Evolutionary conservation across 805 yeast species (phyloP).

Genomic region (Pichia eremophila): DNA sequence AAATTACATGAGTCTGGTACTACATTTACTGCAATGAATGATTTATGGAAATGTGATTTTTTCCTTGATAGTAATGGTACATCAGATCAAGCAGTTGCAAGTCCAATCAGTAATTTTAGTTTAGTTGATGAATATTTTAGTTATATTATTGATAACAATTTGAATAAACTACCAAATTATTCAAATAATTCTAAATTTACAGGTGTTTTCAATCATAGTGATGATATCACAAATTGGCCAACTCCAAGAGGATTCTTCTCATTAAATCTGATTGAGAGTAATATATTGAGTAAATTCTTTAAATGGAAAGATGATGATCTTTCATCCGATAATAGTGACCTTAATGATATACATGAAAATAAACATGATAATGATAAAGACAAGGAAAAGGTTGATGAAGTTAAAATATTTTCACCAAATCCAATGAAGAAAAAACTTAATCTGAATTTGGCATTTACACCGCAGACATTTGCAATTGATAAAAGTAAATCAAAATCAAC

Average conservation of each 20-base stretch:
- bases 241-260: conserved; percentile 23
- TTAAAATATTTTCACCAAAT: neutral
- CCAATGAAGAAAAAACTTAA: neutral
- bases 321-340: neutral
- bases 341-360: neutral
- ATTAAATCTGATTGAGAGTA: conserved; percentile 16
- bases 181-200: conserved; percentile 9
- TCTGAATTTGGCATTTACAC: neutral
- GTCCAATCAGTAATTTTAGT: conserved; percentile 24
- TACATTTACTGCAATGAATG: conserved; percentile 25
- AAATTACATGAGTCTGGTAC: conserved; percentile 23
- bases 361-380: neutral
- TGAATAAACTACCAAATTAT: conserved; percentile 9
- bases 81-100: conserved; percentile 22
- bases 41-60: conserved; percentile 26
- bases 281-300: conserved; percentile 5
- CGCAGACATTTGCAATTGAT: neutral
- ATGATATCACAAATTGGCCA: conserved; percentile 21
- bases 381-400: neutral
- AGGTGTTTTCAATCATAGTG: conserved; percentile 19
- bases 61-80: conserved; percentile 26
- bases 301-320: neutral
- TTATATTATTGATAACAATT: conserved; percentile 12
- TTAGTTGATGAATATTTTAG: conserved; percentile 14
- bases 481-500: neutral